Percentiles rank a stretch among this genome's conserved stretches.
Evolutionary conservation across 2,329 filamentous ascomycete genomes (phyloP).

Genomic region (Massarina eburnea): DNA sequence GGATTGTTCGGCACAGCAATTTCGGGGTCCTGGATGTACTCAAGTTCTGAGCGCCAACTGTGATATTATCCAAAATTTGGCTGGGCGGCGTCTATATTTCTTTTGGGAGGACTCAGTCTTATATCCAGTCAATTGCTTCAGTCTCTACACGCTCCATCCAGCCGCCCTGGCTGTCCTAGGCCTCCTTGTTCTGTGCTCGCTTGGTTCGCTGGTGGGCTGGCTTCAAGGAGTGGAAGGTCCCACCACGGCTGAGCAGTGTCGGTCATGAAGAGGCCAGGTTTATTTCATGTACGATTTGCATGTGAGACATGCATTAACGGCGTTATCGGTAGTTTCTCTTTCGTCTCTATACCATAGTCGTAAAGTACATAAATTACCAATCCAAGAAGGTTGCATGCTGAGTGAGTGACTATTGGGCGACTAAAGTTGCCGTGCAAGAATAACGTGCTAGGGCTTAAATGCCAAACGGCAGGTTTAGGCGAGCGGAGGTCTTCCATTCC

Average conservation of each 20-base stretch:
- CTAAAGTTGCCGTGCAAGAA: too few relatives aligned
- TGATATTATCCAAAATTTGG: slow-evolving; percentile 6
- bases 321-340: neutral
- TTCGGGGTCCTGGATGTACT: neutral
- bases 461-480: slow-evolving; percentile 7
- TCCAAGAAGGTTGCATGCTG: neutral
- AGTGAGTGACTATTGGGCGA: too few relatives aligned
- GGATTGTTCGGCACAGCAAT: neutral
- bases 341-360: neutral
- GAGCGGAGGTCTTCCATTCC: slow-evolving; percentile 2
- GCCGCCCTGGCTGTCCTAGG: too few relatives aligned
- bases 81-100: neutral
- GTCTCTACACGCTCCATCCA: too few relatives aligned
- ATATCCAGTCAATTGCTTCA: slow-evolving; percentile 1
- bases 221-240: too few relatives aligned
- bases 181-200: too few relatives aligned
- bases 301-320: too few relatives aligned
- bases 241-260: too few relatives aligned
- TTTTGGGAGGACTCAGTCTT: neutral
- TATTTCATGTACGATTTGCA: too few relatives aligned
- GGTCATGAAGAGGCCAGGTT: too few relatives aligned
- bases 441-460: neutral
- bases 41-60: neutral
- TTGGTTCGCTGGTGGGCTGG: too few relatives aligned
- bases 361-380: neutral